phyloP scores from a whole-genome alignment of 2,329 filamentous ascomycete species.

The Rhynchosporium agropyri region DNA sequence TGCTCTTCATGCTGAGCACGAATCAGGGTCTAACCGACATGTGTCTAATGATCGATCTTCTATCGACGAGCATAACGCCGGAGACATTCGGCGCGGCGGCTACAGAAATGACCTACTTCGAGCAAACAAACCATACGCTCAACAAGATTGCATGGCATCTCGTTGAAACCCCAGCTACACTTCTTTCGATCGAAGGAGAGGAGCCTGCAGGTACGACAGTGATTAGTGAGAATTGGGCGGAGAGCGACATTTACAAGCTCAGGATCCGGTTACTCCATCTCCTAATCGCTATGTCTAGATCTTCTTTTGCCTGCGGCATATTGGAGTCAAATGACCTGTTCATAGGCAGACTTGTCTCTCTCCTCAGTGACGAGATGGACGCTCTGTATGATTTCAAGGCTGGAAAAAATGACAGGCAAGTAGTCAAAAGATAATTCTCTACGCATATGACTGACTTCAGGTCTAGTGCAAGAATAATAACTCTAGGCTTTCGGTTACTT shows the following conservation, averaged over 20 bases:
- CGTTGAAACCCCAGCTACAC: slow-evolving; percentile 41
- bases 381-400: slow-evolving; percentile 54
- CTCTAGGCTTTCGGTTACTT: slow-evolving; percentile 61
- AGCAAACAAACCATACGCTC: slow-evolving; percentile 42
- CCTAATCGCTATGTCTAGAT: slow-evolving; percentile 61
- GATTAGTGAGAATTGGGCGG: slow-evolving; percentile 35
- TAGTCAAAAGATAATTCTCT: slow-evolving; percentile 9
- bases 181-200: background rate
- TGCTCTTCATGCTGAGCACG: slow-evolving; percentile 67
- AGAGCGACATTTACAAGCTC: slow-evolving; percentile 35
- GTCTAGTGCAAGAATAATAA: slow-evolving; percentile 53
- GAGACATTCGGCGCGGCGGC: slow-evolving; percentile 68
- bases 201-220: slow-evolving; percentile 45
- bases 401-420: slow-evolving; percentile 47
- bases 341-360: slow-evolving; percentile 74
- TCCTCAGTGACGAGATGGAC: slow-evolving; percentile 73
- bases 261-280: slow-evolving; percentile 50
- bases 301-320: slow-evolving; percentile 63
- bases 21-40: slow-evolving; percentile 68
- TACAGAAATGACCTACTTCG: slow-evolving; percentile 47
- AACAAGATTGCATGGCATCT: slow-evolving; percentile 46
- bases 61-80: slow-evolving; percentile 66
- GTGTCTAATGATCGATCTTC: slow-evolving; percentile 63
- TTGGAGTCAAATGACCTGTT: slow-evolving; percentile 70
- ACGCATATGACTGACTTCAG: slow-evolving; percentile 1